Conservation (phyloP, 2,329 filamentous ascomycete genomes). For the Stemphylium vesicarium region DNA sequence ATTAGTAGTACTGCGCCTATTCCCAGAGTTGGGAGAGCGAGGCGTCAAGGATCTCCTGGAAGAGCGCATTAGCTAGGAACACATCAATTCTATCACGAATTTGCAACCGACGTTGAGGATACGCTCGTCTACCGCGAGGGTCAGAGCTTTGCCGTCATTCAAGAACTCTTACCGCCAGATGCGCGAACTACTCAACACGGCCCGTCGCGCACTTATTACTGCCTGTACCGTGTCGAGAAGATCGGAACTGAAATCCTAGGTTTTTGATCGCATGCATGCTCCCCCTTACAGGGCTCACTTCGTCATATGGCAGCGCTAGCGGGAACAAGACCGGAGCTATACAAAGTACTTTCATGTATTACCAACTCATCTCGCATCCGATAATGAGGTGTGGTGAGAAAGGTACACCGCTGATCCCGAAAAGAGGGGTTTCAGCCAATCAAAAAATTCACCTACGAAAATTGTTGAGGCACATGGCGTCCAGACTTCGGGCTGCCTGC, state of each 20-base stretch:
- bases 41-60: conserved; percentile 75
- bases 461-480: conserved; percentile 37
- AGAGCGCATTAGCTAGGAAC: conserved; percentile 63
- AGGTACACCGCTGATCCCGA: conserved; percentile 34
- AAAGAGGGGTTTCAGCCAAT: conserved; percentile 38
- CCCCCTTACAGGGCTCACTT: not conserved
- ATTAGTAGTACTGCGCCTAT: conserved; percentile 76
- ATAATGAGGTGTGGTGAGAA: conserved; percentile 25
- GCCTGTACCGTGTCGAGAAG: conserved; percentile 2
- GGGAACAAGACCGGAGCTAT: conserved; percentile 7
- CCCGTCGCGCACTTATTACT: conserved; percentile 14
- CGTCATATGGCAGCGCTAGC: conserved; percentile 1
- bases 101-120: not conserved
- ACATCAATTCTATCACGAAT: conserved; percentile 1
- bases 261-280: conserved; percentile 9
- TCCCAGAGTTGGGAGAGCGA: conserved; percentile 82
- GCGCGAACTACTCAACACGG: conserved; percentile 17
- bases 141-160: conserved; percentile 21
- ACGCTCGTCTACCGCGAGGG: conserved; percentile 4
- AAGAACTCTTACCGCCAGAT: conserved; percentile 30
- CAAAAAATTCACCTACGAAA: conserved; percentile 29
- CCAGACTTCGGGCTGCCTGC: conserved; percentile 31
- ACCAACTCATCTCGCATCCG: conserved; percentile 39
- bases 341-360: conserved; percentile 24
- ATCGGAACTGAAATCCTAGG: conserved; percentile 4